Evolutionary conservation across 2,329 filamentous ascomycete genomes (phyloP).

Genomic region (Aspergillus sp.): DNA sequence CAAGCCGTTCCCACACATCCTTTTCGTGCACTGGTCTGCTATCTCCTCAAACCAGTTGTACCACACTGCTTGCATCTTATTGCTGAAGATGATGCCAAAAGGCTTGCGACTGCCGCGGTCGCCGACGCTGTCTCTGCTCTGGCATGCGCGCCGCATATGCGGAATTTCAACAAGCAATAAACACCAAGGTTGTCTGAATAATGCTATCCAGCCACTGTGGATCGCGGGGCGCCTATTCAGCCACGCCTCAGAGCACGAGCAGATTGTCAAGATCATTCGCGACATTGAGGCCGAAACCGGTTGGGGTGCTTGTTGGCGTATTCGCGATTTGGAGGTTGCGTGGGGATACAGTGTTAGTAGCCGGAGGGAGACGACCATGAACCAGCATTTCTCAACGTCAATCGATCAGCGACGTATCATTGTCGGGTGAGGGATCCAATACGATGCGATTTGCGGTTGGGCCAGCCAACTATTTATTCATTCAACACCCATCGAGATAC

Average conservation of each 20-base stretch:
- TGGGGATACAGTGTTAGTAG: conserved; percentile 26
- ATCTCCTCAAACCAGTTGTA: conserved; percentile 60
- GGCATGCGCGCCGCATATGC: conserved; percentile 58
- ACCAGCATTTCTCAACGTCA: background rate
- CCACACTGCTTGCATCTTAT: conserved; percentile 56
- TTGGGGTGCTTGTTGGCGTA: conserved; percentile 57
- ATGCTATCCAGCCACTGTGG: conserved; percentile 59
- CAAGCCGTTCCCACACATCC: conserved; percentile 52
- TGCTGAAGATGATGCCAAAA: conserved; percentile 49
- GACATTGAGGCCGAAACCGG: conserved; percentile 55
- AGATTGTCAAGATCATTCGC: conserved; percentile 42
- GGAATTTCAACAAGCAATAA: conserved; percentile 58
- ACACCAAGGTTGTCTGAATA: conserved; percentile 57
- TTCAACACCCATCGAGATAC: conserved; percentile 21
- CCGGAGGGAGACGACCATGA: conserved; percentile 10
- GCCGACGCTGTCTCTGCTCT: conserved; percentile 44
- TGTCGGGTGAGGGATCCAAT: background rate
- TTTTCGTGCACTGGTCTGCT: conserved; percentile 55
- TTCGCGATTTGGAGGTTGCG: conserved; percentile 49
- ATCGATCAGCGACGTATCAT: background rate
- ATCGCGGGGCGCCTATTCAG: conserved; percentile 56
- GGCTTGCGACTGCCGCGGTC: conserved; percentile 22
- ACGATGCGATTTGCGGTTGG: background rate
- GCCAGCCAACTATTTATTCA: background rate
- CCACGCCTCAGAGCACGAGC: conserved; percentile 46